Evolutionary conservation across 768 basidiomycete species (phyloP).

Genomic region (Mycena galopus): DNA sequence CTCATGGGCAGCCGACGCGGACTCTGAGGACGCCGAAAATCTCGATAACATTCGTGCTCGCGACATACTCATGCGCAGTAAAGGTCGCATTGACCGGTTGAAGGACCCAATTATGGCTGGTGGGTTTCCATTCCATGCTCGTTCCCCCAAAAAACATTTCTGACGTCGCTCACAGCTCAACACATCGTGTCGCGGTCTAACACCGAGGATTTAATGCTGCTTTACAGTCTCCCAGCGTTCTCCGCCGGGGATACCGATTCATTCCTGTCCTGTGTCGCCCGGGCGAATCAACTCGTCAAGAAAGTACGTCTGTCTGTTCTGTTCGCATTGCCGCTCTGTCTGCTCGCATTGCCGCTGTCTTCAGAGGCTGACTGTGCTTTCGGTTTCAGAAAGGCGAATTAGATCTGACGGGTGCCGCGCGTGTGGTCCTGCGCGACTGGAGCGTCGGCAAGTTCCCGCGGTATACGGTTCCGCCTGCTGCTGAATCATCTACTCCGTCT

Average conservation of each 20-base stretch:
- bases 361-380: slow-evolving; percentile 21
- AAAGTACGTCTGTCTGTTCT: slow-evolving; percentile 67
- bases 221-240: slow-evolving; percentile 88
- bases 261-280: slow-evolving; percentile 84
- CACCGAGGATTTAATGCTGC: slow-evolving; percentile 89
- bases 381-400: slow-evolving; percentile 72
- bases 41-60: slow-evolving; percentile 60
- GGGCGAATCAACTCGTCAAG: slow-evolving; percentile 80
- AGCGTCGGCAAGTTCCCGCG: slow-evolving; percentile 77
- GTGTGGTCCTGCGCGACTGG: slow-evolving; percentile 90
- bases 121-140: slow-evolving; percentile 53
- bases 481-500: slow-evolving; percentile 29
- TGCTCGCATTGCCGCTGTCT: slow-evolving; percentile 3
- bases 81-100: slow-evolving; percentile 86
- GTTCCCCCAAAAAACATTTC: slow-evolving; percentile 13
- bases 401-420: slow-evolving; percentile 82
- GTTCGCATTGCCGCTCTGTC: too few species aligned
- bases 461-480: slow-evolving; percentile 70
- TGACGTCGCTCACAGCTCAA: slow-evolving; percentile 58
- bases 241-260: slow-evolving; percentile 72
- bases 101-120: slow-evolving; percentile 83
- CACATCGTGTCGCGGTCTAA: slow-evolving; percentile 78
- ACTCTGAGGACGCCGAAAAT: slow-evolving; percentile 52
- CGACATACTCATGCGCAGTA: slow-evolving; percentile 84
- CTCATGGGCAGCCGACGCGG: slow-evolving; percentile 59